Conservation (phyloP, 306 rosid genomes). For the Luffa aegyptiaca region DNA sequence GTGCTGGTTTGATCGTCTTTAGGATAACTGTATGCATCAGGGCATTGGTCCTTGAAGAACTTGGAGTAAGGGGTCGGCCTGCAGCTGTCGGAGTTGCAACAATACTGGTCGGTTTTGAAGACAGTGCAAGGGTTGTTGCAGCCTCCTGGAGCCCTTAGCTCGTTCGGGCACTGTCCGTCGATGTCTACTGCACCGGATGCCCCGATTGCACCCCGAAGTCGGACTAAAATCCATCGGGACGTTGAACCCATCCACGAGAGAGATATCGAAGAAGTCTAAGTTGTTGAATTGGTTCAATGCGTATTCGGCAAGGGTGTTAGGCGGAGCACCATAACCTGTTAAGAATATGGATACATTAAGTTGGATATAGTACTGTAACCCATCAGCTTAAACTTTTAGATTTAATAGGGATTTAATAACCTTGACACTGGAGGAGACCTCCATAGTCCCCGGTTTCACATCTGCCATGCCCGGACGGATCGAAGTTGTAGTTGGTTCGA, state of each 20-base stretch:
- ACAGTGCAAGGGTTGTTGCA: constrained; percentile 42
- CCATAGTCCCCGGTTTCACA: constrained; percentile 57
- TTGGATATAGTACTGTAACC: too few species aligned
- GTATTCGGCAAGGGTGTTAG: constrained; percentile 43
- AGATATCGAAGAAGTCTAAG: constrained; percentile 37
- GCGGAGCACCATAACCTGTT: constrained; percentile 22
- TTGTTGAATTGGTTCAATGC: constrained; percentile 28
- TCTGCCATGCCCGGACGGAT: constrained; percentile 22
- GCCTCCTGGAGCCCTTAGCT: constrained; percentile 30
- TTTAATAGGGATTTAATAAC: neutral
- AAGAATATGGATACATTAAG: too few species aligned
- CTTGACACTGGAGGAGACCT: constrained; percentile 23
- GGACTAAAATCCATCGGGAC: constrained; percentile 31
- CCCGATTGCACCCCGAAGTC: constrained; percentile 17
- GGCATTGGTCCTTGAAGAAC: constrained; percentile 40
- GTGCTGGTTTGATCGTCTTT: constrained; percentile 42
- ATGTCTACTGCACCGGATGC: constrained; percentile 28
- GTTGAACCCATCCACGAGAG: constrained; percentile 42
- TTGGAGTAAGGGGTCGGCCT: constrained; percentile 29
- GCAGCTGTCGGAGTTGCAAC: constrained; percentile 28
- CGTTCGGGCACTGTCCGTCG: constrained; percentile 37
- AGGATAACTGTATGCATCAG: constrained; percentile 38
- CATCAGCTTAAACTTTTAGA: too few species aligned
- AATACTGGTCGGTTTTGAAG: constrained; percentile 28
- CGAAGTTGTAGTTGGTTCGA: constrained; percentile 52